phyloP scores from a whole-genome alignment of 306 rosid genomes.

The Prunus salicina region DNA sequence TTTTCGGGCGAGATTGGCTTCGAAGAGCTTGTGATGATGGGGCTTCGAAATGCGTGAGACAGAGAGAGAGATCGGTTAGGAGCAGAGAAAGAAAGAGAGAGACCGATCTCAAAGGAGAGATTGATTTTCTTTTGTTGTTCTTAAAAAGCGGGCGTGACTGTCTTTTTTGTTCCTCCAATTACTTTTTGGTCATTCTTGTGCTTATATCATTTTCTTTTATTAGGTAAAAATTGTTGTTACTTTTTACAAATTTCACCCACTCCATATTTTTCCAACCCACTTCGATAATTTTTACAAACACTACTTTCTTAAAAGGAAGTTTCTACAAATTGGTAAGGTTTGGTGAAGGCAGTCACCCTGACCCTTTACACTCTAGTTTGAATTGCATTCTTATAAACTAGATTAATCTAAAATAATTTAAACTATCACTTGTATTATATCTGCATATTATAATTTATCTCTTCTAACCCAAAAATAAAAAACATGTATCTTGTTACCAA shows the following conservation, averaged over 20 bases:
- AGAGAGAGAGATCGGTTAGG: conserved; percentile 19
- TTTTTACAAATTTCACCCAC: background rate
- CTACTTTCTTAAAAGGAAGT: background rate
- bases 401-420: too few species aligned
- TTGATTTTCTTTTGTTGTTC: conserved; percentile 16
- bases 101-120: conserved; percentile 31
- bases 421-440: too few species aligned
- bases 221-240: background rate
- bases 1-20: conserved; percentile 27
- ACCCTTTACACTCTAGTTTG: too few species aligned
- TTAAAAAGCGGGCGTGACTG: conserved; percentile 32
- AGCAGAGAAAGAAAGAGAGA: conserved; percentile 1
- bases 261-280: background rate
- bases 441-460: too few species aligned
- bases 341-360: too few species aligned
- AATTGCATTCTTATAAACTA: too few species aligned
- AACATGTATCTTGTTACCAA: too few species aligned
- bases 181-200: background rate
- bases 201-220: conserved; percentile 1
- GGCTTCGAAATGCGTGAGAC: conserved; percentile 20
- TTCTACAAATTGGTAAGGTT: too few species aligned
- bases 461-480: too few species aligned
- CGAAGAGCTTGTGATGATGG: conserved; percentile 16
- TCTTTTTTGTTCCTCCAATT: conserved; percentile 18
- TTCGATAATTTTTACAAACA: background rate